Conservation (phyloP, 495 filamentous ascomycete species). For the Hypoxylon cercidicola region DNA sequence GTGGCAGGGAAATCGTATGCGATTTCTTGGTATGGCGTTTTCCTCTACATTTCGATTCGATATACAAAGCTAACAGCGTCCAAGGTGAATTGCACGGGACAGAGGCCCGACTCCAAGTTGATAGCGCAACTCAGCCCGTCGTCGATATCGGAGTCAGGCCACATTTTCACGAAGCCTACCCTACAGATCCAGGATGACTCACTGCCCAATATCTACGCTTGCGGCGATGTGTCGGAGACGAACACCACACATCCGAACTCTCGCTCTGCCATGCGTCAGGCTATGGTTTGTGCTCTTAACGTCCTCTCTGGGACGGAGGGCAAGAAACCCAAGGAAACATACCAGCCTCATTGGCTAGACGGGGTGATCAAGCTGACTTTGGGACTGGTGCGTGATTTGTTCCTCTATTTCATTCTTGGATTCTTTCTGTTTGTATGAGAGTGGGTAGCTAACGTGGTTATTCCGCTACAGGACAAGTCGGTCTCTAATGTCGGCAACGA, state of each 20-base stretch:
- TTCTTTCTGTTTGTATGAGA: not conserved
- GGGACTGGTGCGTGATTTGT: slow-evolving; percentile 40
- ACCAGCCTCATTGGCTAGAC: slow-evolving; percentile 46
- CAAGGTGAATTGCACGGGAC: slow-evolving; percentile 64
- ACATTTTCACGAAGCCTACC: slow-evolving; percentile 64
- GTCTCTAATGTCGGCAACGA: slow-evolving; percentile 37
- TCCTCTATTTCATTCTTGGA: not conserved
- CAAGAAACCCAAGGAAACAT: slow-evolving; percentile 39
- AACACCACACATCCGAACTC: slow-evolving; percentile 64
- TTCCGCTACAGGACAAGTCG: slow-evolving; percentile 39
- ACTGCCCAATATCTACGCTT: slow-evolving; percentile 64
- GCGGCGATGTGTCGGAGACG: slow-evolving; percentile 71
- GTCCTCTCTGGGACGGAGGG: slow-evolving; percentile 59
- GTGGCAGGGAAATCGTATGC: slow-evolving; percentile 46
- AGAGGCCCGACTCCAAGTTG: slow-evolving; percentile 65
- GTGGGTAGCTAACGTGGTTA: slow-evolving; percentile 7
- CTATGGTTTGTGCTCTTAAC: slow-evolving; percentile 63
- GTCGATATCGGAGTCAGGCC: slow-evolving; percentile 59
- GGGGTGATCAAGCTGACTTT: slow-evolving; percentile 47
- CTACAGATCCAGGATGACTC: slow-evolving; percentile 63
- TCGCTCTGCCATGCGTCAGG: slow-evolving; percentile 62
- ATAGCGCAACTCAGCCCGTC: slow-evolving; percentile 54
- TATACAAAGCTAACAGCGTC: slow-evolving; percentile 14
- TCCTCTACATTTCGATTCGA: not conserved
- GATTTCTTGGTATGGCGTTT: slow-evolving; percentile 50